These are phyloP conservation scores for Rickenella mellea DNA, from an alignment of 768 basidiomycete species.

Conservation along the genomic window DNA sequence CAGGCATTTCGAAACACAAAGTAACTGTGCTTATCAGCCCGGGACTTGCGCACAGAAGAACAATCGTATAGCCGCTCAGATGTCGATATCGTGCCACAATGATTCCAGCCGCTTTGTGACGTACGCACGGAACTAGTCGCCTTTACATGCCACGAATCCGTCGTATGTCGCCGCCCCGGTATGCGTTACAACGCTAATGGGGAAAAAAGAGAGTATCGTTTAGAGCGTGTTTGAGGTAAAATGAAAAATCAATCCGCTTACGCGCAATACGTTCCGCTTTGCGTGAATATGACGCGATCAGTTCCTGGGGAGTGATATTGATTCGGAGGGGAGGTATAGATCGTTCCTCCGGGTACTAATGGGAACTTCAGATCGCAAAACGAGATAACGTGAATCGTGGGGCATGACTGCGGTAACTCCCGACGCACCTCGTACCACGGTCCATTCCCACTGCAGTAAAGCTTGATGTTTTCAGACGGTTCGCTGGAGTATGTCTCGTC, in stretches of 20 bases:
- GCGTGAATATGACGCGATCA: slow-evolving; percentile 14
- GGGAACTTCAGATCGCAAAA: slow-evolving; percentile 9
- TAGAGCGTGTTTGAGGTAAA: not conserved
- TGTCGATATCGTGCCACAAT: no score
- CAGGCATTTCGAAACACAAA: no score
- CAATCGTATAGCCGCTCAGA: no score
- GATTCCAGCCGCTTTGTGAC: no score
- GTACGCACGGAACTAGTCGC: no score
- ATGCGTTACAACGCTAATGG: slow-evolving; percentile 11
- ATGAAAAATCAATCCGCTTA: slow-evolving; percentile 3
- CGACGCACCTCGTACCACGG: slow-evolving; percentile 12
- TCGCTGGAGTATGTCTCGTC: not conserved
- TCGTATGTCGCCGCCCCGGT: slow-evolving; percentile 12
- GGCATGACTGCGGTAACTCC: not conserved
- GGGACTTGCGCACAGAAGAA: no score
- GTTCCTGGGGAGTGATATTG: slow-evolving; percentile 12
- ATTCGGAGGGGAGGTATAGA: slow-evolving; percentile 6
- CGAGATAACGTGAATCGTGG: not conserved
- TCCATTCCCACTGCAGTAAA: slow-evolving; percentile 12
- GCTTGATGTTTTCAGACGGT: slow-evolving; percentile 8
- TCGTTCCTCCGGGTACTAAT: slow-evolving; percentile 10
- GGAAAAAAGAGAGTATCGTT: not conserved
- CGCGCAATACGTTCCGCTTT: slow-evolving; percentile 15
- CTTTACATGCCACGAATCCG: slow-evolving; percentile 14
- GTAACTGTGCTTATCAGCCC: no score